Base-by-base conservation (phyloP, 176 grass and related monocot genomes). In the Oryza meyeriana region DNA sequence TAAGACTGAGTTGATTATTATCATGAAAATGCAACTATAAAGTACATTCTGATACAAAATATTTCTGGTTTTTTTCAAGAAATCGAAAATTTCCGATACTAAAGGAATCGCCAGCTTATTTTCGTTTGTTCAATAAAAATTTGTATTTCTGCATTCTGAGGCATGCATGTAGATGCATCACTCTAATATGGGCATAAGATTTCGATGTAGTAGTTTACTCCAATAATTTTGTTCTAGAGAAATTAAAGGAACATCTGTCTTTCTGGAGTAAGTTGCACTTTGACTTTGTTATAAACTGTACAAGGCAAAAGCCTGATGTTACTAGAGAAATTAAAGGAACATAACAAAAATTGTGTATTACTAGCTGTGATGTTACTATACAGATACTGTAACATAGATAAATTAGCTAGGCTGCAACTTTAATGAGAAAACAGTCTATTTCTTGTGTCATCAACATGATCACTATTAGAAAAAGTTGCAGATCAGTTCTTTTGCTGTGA, bases 371-470 rank as follows among this genome's bases (percentile, higher is more conserved):
- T 32, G 12, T n/a, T 58, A 24, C 52, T 58, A 58, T 58, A 10
- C 7, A 58, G 47, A 59, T 24, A 59, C 2, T 13, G 20, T 24
- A 20, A 38, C 20, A 66, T 66, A 24, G 18, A 69, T 69, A 69
- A 24, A 69, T 18, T 39, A 34, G 17, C 64, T 11, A 67, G 64
- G 17, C 35, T 67, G 64, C 64, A 67, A 35, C 17, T 35, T 32
- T 22, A 10, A 67, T 40, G 11, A 41, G 11, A 69, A 13, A 69
- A 69, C n/a, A 25, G 35, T 69, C 22, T 13, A 25, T 35, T 13
- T 26, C 67, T 69, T 69, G 67, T 69, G 66, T 7, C 66, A 69
- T 69, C 25, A 39, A 69, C 35, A 35, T 69, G 33, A 71, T 71
- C 38, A 44, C 69, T 71, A 71, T 71, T 71, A 44, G 69, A 28